Percentiles rank a stretch among this genome's conserved stretches.
These are phyloP conservation scores for Ustilago tritici DNA, from an alignment of 1,284 basidiomycete species.

Conservation along the genomic window DNA sequence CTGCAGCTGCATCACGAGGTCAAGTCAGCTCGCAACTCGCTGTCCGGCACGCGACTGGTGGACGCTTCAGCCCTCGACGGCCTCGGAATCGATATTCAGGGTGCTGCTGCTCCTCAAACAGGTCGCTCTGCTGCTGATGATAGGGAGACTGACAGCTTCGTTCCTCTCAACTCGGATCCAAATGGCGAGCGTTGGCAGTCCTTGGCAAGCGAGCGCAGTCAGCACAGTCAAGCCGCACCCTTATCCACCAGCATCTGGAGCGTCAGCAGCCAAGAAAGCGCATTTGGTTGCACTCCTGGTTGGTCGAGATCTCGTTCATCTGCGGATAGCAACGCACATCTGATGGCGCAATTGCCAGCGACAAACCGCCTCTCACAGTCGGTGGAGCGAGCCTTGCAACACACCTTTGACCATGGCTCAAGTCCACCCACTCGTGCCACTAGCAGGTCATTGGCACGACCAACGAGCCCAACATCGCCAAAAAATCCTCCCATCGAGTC, in stretches of 20 bases:
- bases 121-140: not conserved
- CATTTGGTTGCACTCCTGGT: not conserved
- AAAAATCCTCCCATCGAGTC: not conserved
- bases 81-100: constrained; percentile 36
- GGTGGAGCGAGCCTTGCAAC: not conserved
- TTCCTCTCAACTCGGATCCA: constrained; percentile 56
- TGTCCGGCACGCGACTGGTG: not conserved
- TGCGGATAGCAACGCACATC: no score
- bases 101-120: not conserved
- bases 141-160: not conserved
- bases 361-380: not conserved
- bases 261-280: constrained; percentile 28
- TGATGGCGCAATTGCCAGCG: no score
- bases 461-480: not conserved
- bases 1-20: constrained; percentile 21
- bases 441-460: not conserved
- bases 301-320: not conserved
- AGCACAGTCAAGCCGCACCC: no score
- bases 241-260: constrained; percentile 17
- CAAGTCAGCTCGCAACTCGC: constrained; percentile 13
- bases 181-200: constrained; percentile 54
- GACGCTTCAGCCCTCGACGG: not conserved
- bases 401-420: not conserved
- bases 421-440: not conserved
- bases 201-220: not conserved